Evolutionary conservation across 306 rosid genomes (phyloP).

Genomic region (Quercus glauca): DNA sequence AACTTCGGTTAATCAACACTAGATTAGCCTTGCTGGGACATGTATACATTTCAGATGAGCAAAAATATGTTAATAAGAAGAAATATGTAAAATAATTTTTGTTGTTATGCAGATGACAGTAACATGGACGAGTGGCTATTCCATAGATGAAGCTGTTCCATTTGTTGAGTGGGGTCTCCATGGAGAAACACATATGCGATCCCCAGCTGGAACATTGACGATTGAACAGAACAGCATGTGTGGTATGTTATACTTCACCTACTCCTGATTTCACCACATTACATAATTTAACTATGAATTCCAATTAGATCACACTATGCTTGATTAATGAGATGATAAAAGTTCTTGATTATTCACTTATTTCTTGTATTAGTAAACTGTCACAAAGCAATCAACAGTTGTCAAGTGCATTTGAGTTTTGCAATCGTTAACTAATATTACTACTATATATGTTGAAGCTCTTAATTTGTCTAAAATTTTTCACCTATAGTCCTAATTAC

Average conservation of each 20-base stretch:
- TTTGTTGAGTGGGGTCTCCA: constrained; percentile 59
- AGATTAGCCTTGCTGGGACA: no score
- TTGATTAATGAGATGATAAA: not conserved
- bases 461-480: no score
- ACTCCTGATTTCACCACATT: not conserved
- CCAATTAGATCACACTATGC: not conserved
- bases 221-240: constrained; percentile 68
- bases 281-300: not conserved
- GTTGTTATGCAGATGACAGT: constrained; percentile 68
- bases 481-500: no score
- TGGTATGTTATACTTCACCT: constrained; percentile 44
- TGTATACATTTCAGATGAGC: no score
- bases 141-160: constrained; percentile 63
- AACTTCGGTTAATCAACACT: no score
- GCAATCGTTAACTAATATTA: not conserved
- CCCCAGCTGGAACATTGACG: constrained; percentile 87
- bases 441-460: no score
- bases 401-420: not conserved
- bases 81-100: not conserved
- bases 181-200: constrained; percentile 32
- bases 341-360: not conserved
- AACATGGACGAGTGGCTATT: constrained; percentile 94
- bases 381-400: no score
- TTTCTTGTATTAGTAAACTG: not conserved
- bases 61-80: no score